Base-by-base conservation (phyloP, 1,284 basidiomycete genomes). In the Coniferiporia weirii region DNA sequence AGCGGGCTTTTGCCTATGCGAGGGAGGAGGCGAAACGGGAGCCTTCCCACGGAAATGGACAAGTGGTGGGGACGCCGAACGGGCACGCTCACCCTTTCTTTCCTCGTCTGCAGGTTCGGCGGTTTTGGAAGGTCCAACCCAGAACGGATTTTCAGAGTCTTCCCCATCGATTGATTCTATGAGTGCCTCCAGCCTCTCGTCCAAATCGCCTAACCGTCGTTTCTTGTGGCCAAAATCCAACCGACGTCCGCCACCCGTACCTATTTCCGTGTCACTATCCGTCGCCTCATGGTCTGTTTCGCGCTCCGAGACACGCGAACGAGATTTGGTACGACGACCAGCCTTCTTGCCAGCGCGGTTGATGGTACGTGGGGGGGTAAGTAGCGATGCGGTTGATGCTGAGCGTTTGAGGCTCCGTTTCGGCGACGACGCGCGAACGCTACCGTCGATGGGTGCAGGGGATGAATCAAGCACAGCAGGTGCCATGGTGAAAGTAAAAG, bases 1-100 rank as follows among this genome's bases (percentile, higher is more conserved):
- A 58, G 56, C 51, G 0, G 70, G 66, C 32, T 43, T 59, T 22
- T 64, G 64, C 32, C 70, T 65, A 57, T 73, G 68, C 15, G 73
- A 75, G 0, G 74, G 74, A 15, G 73, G 73, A 3, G 75, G 74
- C 0, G 74, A 75, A 46, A 75, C 72, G 12, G 72, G 72, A 27
- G 67, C 67, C 48, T 64, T 69, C 34, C 52, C 66, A 32, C 66
- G 67, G 57, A 66, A 70, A 2, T 46, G 57, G 12, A 72, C 63
- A 58, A 72, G 53, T 3, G 67, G 65, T 12, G 69, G 66, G 0
- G 69, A 67, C 53, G 65, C 70, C 15, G 64, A 71, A 36, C 56
- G 52, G 8, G 59, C 62, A 54, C 64, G 52, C 53, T 60, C 63
- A 47, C 43, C 63, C 62, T 17, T 58, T 46, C 13, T 50, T 55